Evolutionary conservation across 202 grass and related monocot species (phyloP).

Genomic region (Digitaria exilis): DNA sequence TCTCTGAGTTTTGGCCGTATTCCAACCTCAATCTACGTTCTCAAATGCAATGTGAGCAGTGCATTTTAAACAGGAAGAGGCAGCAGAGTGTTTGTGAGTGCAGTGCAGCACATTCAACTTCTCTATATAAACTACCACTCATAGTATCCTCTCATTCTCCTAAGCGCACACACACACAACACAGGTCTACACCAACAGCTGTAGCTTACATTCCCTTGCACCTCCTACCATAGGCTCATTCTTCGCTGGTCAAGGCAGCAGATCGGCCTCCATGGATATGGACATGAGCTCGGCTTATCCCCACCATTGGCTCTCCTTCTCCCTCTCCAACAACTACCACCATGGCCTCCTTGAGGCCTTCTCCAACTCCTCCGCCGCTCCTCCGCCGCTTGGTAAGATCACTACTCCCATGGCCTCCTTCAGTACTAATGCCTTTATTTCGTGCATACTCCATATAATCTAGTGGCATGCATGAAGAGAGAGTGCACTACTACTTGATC

Average conservation of each 20-base stretch:
- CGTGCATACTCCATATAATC: too few species aligned
- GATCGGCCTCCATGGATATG: slow-evolving; percentile 47
- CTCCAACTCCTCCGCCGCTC: slow-evolving; percentile 43
- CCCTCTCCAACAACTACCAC: slow-evolving; percentile 73
- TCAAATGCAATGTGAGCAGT: slow-evolving; percentile 13
- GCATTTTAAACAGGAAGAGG: slow-evolving; percentile 14
- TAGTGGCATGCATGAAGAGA: not conserved
- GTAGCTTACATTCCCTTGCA: slow-evolving; percentile 17
- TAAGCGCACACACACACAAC: slow-evolving; percentile 33
- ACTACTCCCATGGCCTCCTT: not conserved
- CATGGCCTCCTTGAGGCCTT: slow-evolving; percentile 79
- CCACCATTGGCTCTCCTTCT: slow-evolving; percentile 88
- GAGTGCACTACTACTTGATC: not conserved
- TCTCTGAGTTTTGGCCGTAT: slow-evolving; percentile 44
- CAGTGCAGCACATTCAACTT: slow-evolving; percentile 26
- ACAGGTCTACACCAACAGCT: slow-evolving; percentile 38
- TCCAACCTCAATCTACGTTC: slow-evolving; percentile 32
- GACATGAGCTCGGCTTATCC: slow-evolving; percentile 65
- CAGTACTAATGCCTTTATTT: not conserved
- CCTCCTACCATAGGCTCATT: slow-evolving; percentile 13
- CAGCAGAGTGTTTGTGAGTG: not conserved
- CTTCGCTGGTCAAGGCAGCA: slow-evolving; percentile 16
- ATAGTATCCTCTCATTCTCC: slow-evolving; percentile 42
- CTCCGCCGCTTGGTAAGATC: slow-evolving; percentile 45
- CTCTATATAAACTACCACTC: slow-evolving; percentile 46